Evolutionary conservation across 2,329 filamentous ascomycete genomes (phyloP).

Genomic region (Pyrenochaeta sp.): DNA sequence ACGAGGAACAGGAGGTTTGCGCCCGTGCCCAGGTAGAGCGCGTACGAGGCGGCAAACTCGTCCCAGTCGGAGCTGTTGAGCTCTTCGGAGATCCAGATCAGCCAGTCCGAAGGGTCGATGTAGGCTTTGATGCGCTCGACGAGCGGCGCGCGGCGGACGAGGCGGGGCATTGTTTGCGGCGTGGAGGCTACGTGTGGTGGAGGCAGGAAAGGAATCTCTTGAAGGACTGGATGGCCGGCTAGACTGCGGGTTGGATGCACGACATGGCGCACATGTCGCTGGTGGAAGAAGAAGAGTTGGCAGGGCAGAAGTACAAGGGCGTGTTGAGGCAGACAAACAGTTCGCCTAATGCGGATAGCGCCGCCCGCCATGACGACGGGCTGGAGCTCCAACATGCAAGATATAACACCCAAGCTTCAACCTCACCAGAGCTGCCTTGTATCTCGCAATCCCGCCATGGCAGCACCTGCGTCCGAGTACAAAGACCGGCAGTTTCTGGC

Average conservation of each 20-base stretch:
- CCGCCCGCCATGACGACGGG: slow-evolving; percentile 35
- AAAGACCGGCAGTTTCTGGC: slow-evolving; percentile 94
- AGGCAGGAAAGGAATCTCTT: background rate
- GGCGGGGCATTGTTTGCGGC: slow-evolving; percentile 67
- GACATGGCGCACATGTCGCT: slow-evolving; percentile 31
- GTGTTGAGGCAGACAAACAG: slow-evolving; percentile 21
- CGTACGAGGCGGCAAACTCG: slow-evolving; percentile 74
- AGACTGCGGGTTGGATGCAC: slow-evolving; percentile 22
- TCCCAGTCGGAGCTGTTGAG: slow-evolving; percentile 92
- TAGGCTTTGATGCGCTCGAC: slow-evolving; percentile 79
- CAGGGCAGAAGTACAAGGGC: slow-evolving; percentile 14
- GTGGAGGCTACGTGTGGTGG: slow-evolving; percentile 1
- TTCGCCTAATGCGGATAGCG: slow-evolving; percentile 32
- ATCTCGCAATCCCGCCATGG: slow-evolving; percentile 59
- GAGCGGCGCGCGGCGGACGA: slow-evolving; percentile 83
- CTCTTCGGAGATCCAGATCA: slow-evolving; percentile 91
- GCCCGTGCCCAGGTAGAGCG: slow-evolving; percentile 74
- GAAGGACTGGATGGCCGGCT: background rate
- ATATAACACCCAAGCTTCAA: slow-evolving; percentile 23
- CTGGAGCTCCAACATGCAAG: slow-evolving; percentile 16
- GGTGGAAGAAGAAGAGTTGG: slow-evolving; percentile 11
- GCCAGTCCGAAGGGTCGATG: slow-evolving; percentile 86
- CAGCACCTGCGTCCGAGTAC: slow-evolving; percentile 65
- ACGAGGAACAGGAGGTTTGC: slow-evolving; percentile 84
- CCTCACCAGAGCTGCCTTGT: slow-evolving; percentile 24